Base-by-base conservation (phyloP, 2,329 filamentous ascomycete species). In the Aspergillus aculeatus region DNA sequence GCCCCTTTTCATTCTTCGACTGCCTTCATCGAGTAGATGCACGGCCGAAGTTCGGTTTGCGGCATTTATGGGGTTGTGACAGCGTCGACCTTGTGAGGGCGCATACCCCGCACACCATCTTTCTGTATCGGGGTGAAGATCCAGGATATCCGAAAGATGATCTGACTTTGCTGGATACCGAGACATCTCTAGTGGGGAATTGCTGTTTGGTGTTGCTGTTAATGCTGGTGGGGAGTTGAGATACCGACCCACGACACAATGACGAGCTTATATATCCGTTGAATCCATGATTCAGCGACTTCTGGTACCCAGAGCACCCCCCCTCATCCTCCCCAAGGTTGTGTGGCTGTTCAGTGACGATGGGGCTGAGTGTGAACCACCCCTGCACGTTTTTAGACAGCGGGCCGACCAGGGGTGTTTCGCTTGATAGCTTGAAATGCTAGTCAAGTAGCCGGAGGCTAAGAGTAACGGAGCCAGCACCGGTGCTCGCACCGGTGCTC, bases 41-140 rank as follows among this genome's bases (percentile, higher is more conserved):
- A 53, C 51, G 1, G 67, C 68, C 5, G 19, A 24, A 4, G 19
- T 51, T 10, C 66, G 65, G 32, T 59, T 63, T 2, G 7, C 23
- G 4, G 47, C 52, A 50, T 65, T 65, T 29, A 62, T 66, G 5
- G 23, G 47, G 5, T 11, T 29, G 11, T 58, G 58, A 41, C 64
- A 70, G 14, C 62, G 66, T 32, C 64, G 63, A 23, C 62, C 50
- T 23, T 63, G 10, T 1, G 64, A 63, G 3, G 44, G 48, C 4
- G 66, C 67, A 14, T 61, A 65, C 2, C 66, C 68, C 23, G 50
- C 62, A 48, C 68, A 68, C 48, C 50, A 62, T 19, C 60, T 49
- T 16, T 69, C 67, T 21, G 56, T 2, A 0, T 63, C 60, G 9
- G 65, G 67, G n/a, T 66, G 16, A 14, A 70, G 57, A 0, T 57